A percentile compares a stretch with the other conserved stretches of the same genome.
phyloP scores from a whole-genome alignment of 257 asterid species.

The Prunella vulgaris region DNA sequence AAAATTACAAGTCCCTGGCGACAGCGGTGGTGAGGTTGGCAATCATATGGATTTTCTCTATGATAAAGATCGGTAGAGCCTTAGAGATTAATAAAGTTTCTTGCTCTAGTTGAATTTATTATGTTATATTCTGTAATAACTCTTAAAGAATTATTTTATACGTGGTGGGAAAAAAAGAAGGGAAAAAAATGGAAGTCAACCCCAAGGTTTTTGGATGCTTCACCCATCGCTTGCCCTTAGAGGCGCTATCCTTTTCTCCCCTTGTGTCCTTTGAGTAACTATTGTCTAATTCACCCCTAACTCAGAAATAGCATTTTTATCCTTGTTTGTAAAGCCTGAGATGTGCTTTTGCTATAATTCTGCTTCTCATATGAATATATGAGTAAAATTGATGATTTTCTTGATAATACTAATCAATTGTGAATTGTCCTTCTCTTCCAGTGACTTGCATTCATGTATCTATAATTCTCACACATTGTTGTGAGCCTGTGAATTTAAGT shows the following conservation, averaged over 20 bases:
- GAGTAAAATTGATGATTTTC: neutral
- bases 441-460: neutral
- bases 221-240: neutral
- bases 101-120: neutral
- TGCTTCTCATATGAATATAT: neutral
- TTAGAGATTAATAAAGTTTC: neutral
- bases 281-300: neutral
- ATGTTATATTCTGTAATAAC: neutral
- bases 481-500: neutral
- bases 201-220: neutral
- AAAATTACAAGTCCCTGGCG: neutral
- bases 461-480: neutral
- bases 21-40: neutral
- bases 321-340: neutral
- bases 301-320: neutral
- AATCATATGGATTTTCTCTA: neutral
- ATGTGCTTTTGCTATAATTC: neutral
- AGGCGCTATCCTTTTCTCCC: neutral
- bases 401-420: neutral
- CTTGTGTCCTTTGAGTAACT: neutral
- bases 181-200: neutral
- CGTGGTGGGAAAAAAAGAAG: neutral
- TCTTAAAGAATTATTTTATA: neutral
- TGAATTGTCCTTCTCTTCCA: neutral
- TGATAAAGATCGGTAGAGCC: neutral